Evolutionary conservation across 352 stramenopile species (phyloP).

Genomic region (Thraustochytrium striatum): DNA sequence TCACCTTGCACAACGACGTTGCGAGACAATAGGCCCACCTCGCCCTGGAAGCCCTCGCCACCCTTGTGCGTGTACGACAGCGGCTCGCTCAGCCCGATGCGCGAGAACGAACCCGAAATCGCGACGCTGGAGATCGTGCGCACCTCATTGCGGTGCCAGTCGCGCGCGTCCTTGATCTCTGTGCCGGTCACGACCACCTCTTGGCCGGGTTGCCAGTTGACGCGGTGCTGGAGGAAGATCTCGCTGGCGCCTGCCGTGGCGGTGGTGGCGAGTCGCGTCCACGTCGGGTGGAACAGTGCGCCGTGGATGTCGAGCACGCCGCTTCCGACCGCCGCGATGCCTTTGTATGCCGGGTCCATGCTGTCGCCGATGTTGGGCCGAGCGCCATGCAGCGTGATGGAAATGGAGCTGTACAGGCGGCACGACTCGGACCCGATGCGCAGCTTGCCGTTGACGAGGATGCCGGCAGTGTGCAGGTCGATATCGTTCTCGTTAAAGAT

Average conservation of each 20-base stretch:
- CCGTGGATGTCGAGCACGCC: slow-evolving; percentile 57
- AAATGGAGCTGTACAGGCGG: slow-evolving; percentile 50
- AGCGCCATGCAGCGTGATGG: slow-evolving; percentile 58
- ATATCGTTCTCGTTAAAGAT: slow-evolving; percentile 33
- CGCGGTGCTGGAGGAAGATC: slow-evolving; percentile 51
- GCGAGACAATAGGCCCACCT: slow-evolving; percentile 55
- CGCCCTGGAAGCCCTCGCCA: slow-evolving; percentile 53
- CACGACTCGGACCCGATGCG: slow-evolving; percentile 55
- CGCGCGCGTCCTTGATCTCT: slow-evolving; percentile 53
- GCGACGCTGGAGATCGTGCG: slow-evolving; percentile 52
- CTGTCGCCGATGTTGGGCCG: too few relatives aligned
- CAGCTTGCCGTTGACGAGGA: slow-evolving; percentile 55
- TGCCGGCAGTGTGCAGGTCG: slow-evolving; percentile 48
- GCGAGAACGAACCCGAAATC: neutral
- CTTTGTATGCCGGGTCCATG: slow-evolving; percentile 53
- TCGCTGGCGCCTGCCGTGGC: slow-evolving; percentile 29
- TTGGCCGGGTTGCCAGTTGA: slow-evolving; percentile 57
- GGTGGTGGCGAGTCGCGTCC: slow-evolving; percentile 55
- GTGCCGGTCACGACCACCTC: slow-evolving; percentile 55
- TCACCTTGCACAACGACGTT: slow-evolving; percentile 56
- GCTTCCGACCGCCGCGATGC: slow-evolving; percentile 52
- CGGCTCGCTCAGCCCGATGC: slow-evolving; percentile 48
- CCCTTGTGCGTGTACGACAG: slow-evolving; percentile 51
- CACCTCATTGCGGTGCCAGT: slow-evolving; percentile 59
- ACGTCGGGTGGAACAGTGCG: slow-evolving; percentile 56